Percentiles rank a stretch among this genome's conserved stretches.
Evolutionary conservation across 2,329 filamentous ascomycete species (phyloP).

Genomic region (Aspergillus sp.): DNA sequence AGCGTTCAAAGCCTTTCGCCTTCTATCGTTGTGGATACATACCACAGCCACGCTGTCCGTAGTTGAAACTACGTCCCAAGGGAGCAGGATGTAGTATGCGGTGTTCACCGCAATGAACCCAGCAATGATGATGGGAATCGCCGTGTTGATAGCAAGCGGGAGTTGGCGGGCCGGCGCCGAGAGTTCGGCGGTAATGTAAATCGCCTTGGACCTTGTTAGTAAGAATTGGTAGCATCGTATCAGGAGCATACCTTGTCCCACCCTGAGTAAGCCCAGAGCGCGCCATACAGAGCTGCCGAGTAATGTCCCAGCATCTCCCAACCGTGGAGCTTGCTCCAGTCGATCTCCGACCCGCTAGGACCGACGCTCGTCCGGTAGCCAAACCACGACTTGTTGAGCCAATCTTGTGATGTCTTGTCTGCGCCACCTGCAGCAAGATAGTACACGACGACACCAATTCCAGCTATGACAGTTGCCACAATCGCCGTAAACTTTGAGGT

Average conservation of each 20-base stretch:
- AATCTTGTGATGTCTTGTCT: slow-evolving; percentile 15
- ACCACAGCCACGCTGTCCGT: slow-evolving; percentile 26
- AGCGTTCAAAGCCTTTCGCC: background rate
- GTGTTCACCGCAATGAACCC: slow-evolving; percentile 24
- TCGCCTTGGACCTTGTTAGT: slow-evolving; percentile 10
- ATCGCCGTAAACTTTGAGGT: slow-evolving; percentile 23
- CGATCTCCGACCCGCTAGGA: slow-evolving; percentile 21
- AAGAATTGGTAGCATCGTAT: background rate
- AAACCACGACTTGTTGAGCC: slow-evolving; percentile 23
- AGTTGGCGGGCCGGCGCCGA: slow-evolving; percentile 24
- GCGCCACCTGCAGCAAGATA: background rate
- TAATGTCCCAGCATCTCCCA: slow-evolving; percentile 25
- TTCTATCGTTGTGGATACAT: background rate
- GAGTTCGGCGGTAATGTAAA: slow-evolving; percentile 23
- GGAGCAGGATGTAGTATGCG: slow-evolving; percentile 24
- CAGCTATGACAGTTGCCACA: slow-evolving; percentile 14
- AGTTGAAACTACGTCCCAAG: slow-evolving; percentile 22
- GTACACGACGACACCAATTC: slow-evolving; percentile 17
- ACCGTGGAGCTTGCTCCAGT: slow-evolving; percentile 19
- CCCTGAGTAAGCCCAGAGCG: slow-evolving; percentile 25
- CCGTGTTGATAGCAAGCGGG: slow-evolving; percentile 24
- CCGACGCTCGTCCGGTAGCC: slow-evolving; percentile 17
- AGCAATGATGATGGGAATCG: slow-evolving; percentile 21
- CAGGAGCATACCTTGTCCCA: slow-evolving; percentile 23
- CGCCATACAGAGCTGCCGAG: slow-evolving; percentile 24